Conservation (phyloP, 108 stramenopile species). For the Nitzschia sp. region DNA sequence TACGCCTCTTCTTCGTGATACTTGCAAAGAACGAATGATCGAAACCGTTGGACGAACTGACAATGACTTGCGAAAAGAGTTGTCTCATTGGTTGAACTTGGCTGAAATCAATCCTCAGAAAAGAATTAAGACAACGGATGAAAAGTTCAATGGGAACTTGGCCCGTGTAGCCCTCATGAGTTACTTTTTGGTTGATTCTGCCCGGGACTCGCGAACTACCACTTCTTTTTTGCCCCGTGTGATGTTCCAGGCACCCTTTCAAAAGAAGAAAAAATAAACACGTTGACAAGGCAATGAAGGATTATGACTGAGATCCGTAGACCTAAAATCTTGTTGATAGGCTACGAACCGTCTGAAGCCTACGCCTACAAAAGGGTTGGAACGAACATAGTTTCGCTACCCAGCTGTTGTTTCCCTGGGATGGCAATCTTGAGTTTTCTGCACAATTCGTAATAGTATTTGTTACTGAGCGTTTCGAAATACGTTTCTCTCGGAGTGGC, state of each 20-base stretch:
- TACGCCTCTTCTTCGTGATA: constrained; percentile 50
- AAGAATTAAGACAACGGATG: constrained; percentile 24
- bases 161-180: constrained; percentile 65
- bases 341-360: no score
- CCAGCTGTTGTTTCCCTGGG: no score
- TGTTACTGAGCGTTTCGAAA: no score
- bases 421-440: no score
- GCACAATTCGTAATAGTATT: no score
- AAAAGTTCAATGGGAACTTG: constrained; percentile 74
- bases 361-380: no score
- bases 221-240: constrained; percentile 50
- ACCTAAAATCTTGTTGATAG: no score
- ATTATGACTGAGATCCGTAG: no score
- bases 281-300: no score
- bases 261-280: background rate
- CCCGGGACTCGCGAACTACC: constrained; percentile 46
- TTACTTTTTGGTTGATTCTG: constrained; percentile 59
- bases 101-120: constrained; percentile 45
- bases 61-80: constrained; percentile 55
- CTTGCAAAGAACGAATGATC: constrained; percentile 72
- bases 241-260: constrained; percentile 33
- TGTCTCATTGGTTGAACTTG: constrained; percentile 60
- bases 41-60: constrained; percentile 51
- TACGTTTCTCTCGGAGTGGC: no score
- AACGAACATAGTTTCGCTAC: no score